Evolutionary conservation across 2,329 filamentous ascomycete genomes (phyloP), one percentile per base, ranked within the genome.

Genomic region (Clonostachys rhizophaga): DNA sequence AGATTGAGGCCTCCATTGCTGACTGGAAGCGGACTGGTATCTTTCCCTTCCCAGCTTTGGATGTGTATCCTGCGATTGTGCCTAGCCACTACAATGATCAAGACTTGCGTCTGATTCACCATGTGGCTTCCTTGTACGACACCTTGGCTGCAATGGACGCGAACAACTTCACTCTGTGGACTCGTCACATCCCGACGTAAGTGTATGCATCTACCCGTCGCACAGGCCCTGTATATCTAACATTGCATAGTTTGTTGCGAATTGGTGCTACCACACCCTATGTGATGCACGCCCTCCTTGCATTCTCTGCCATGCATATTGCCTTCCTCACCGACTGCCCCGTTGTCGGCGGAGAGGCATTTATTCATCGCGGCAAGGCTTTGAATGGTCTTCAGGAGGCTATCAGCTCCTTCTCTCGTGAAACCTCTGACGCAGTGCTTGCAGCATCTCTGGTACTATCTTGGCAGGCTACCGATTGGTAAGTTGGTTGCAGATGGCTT

Each of bases 401-500:
- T 30, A 91, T 97, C 55, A 83, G 84, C 41, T 78, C 79, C 17
- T 96, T 97, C 67, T 95, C 88, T 3, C 84, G 83, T 57, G 83
- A 87, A 45, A 95, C 91, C 51, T 92, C 90, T 3, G 92, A 99
- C 68, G 91, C 91, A 40, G 86, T 96, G 52, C 78, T 99, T 47
- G 92, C 91, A 24, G 89, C 91, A 34, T 96, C 92, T 24, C 83
- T 96, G 41, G 80, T 97, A 43, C 78, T 99, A 44, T 95, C 91
- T 36, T 97, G 94, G 91, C 92, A 97, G 71, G 89, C 90, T 47
- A 94, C 86, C 50, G 92, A 97, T 72, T 97, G 91, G 92, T 95
- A 78, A 75, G 85, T 48, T 24, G 18, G 43, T 35, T 18, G n/a
- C 36, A 17, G 44, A 34, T 44, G 51, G 47, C 36, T 47, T 35